These are phyloP conservation scores for Gamarada debralockiae DNA, from an alignment of 495 filamentous ascomycete genomes.

Conservation along the genomic window DNA sequence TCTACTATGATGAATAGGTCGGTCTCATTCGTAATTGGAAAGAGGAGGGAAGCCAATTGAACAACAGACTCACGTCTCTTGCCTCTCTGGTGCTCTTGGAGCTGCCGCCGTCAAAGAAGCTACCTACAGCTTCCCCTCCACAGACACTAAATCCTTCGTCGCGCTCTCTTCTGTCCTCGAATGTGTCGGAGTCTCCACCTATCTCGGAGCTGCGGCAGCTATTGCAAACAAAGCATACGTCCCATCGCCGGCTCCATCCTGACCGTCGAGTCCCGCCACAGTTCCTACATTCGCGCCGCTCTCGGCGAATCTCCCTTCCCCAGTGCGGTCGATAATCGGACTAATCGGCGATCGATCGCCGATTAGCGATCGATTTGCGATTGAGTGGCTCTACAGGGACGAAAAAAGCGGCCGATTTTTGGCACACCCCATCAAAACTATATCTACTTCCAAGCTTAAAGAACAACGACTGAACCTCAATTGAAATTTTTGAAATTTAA, in stretches of 20 bases:
- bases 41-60: conserved; percentile 21
- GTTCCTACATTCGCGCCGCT: conserved; percentile 36
- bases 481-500: no score
- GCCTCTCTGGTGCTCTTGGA: conserved; percentile 34
- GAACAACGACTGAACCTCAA: no score
- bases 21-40: neutral
- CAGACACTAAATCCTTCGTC: conserved; percentile 37
- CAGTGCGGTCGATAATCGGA: no score
- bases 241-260: conserved; percentile 43
- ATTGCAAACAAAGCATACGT: conserved; percentile 39
- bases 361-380: no score
- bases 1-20: conserved; percentile 18
- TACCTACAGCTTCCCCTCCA: conserved; percentile 40
- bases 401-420: no score
- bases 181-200: conserved; percentile 33
- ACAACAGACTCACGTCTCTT: conserved; percentile 36
- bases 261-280: conserved; percentile 45
- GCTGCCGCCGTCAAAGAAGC: conserved; percentile 28
- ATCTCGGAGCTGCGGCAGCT: conserved; percentile 30
- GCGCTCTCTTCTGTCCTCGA: conserved; percentile 40
- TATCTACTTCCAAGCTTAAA: no score
- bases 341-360: no score
- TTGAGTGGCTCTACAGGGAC: no score
- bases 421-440: no score
- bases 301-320: conserved; percentile 35